Conservation (phyloP, 2,329 filamentous ascomycete genomes). For the Chrysoporthe deuterocubensis region DNA sequence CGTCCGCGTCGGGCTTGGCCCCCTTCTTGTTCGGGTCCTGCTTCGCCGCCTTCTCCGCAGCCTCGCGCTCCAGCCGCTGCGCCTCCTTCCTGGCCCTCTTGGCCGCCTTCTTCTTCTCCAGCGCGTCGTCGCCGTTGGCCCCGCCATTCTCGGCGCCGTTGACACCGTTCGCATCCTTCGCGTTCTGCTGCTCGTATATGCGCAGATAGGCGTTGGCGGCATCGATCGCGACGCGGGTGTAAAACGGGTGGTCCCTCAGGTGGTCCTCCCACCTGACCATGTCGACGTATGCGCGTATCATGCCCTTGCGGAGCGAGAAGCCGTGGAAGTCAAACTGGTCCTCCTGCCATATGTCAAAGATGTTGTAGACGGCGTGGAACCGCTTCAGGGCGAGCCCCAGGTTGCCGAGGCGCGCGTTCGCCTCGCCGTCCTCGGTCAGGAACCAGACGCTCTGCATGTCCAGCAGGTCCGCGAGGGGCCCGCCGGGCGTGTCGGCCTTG, state of each 20-base stretch:
- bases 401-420: constrained; percentile 81
- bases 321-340: constrained; percentile 99
- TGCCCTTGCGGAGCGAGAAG: constrained; percentile 95
- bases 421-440: constrained; percentile 91
- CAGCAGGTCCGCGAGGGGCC: constrained; percentile 85
- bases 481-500: constrained; percentile 83
- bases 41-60: constrained; percentile 77
- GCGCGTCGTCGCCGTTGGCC: constrained; percentile 56
- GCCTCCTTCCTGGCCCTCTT: constrained; percentile 88
- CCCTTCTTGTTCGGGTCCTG: constrained; percentile 81
- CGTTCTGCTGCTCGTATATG: constrained; percentile 74
- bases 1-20: constrained; percentile 59
- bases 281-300: constrained; percentile 91
- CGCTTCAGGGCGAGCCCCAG: constrained; percentile 87
- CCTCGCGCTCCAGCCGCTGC: constrained; percentile 69
- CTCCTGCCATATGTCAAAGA: constrained; percentile 97
- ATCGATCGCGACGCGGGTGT: constrained; percentile 78
- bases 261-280: constrained; percentile 97
- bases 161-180: constrained; percentile 63
- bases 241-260: constrained; percentile 91
- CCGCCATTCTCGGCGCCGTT: constrained; percentile 51
- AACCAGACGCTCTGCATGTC: constrained; percentile 99
- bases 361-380: constrained; percentile 84
- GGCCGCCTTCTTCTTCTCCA: constrained; percentile 81
- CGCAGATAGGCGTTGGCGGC: constrained; percentile 81